Evolutionary conservation across 192 early-diverging fungal genomes (phyloP).

Genomic region (Linnemannia elongata): DNA sequence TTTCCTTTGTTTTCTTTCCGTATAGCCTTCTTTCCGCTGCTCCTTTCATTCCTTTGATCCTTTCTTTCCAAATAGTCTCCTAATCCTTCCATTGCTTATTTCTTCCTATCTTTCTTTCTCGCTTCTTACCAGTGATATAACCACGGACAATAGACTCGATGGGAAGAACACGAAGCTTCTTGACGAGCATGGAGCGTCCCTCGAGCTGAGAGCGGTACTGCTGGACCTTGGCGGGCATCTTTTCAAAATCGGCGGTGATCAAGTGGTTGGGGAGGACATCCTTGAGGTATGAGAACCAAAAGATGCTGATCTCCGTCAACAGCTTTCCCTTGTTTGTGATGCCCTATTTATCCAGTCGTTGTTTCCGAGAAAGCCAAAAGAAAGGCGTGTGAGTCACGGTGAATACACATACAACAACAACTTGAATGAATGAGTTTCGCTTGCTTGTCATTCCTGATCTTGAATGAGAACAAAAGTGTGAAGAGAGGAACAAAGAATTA

Average conservation of each 20-base stretch:
- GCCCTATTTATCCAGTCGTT: conserved; percentile 65
- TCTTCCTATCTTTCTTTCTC: not conserved
- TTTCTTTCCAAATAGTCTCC: too few relatives aligned
- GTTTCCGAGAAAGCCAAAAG: not conserved
- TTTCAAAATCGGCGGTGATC: conserved; percentile 92
- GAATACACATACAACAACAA: conserved; percentile 7
- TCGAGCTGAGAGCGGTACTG: conserved; percentile 92
- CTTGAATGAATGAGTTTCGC: not conserved
- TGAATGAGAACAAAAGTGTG: conserved; percentile 14
- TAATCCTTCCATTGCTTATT: not conserved
- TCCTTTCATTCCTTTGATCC: too few relatives aligned
- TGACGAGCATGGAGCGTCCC: conserved; percentile 93
- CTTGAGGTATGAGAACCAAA: conserved; percentile 95
- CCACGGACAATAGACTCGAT: conserved; percentile 99
- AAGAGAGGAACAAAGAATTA: conserved; percentile 47
- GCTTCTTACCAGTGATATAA: conserved; percentile 85
- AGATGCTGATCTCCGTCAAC: conserved; percentile 93
- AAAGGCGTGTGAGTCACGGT: conserved; percentile 15
- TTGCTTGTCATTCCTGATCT: not conserved
- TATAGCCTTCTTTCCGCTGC: too few relatives aligned
- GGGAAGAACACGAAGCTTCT: conserved; percentile 90
- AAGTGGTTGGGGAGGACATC: conserved; percentile 96
- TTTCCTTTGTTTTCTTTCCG: too few relatives aligned
- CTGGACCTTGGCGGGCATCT: conserved; percentile 91
- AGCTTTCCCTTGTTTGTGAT: conserved; percentile 98